Base-by-base conservation (phyloP, 441 rosid genomes). In the Melastoma candidum region DNA sequence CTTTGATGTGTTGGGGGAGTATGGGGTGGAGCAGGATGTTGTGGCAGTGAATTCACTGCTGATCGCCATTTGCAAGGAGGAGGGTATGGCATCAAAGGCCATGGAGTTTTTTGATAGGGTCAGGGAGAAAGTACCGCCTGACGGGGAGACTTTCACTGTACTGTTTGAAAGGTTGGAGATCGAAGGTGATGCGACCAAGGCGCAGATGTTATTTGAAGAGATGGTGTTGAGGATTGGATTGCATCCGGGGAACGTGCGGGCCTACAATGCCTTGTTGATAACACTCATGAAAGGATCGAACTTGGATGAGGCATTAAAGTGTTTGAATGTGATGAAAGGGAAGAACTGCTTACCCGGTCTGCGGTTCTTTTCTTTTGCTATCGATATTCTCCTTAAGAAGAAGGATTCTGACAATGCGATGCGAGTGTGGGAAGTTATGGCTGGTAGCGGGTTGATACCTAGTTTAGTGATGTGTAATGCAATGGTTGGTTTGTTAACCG, bases 141-240 rank as follows among this genome's bases (percentile, higher is more conserved):
- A 79, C 57, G 81, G 48, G 13, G 81, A 79, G 57, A 67, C 77
- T 1, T 82, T 58, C 47, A 62, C 78, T 7, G 74, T 79, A 63
- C 58, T 82, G 68, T 71, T 79, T 58, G 79, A 78, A 72, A 83
- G 84, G 2, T 82, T 76, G 78, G 78, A 79, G 63, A 82, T 69
- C 64, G 83, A 79, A 64, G 75, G 79, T 48, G 71, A 77, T 63
- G 54, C 58, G 24, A 54, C 51, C n/a, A 68, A 74, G 63, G 77
- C 81, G 51, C 78, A 54, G 72, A 66, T 13, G 46, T 73, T 72
- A 0, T 77, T 82, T 12, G 76, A 72, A 6, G 81, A 79, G 61
- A 79, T 75, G 85, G 63, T 77, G 43, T 51, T 56, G 1, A 51
- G 32, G 2, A 9, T 79, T n/a, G 85, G 81, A 48, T 82, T 79